These are phyloP conservation scores for Simplicillium sp. DNA, from an alignment of 2,329 filamentous ascomycete genomes.

Conservation along the genomic window DNA sequence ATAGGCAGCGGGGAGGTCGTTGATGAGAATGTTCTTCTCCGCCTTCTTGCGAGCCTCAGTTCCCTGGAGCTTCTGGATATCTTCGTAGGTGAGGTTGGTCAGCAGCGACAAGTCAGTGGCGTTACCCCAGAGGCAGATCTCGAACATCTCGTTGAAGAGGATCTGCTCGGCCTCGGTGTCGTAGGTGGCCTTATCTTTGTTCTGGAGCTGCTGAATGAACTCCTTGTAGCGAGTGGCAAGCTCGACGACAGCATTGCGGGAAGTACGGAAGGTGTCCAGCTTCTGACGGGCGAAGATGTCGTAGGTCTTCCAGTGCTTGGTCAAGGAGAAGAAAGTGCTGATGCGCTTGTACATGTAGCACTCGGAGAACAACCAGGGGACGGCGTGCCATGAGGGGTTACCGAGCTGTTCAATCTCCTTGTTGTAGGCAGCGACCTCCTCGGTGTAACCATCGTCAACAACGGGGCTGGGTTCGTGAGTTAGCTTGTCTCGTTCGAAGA, in stretches of 20 bases:
- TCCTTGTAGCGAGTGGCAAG: conserved; percentile 71
- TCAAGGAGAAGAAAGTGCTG: conserved; percentile 65
- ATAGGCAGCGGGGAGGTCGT: conserved; percentile 71
- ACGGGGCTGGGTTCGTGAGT: conserved; percentile 48
- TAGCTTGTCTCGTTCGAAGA: not conserved
- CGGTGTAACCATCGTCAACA: conserved; percentile 63
- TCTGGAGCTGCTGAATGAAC: conserved; percentile 56
- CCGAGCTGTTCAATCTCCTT: conserved; percentile 68
- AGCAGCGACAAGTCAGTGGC: conserved; percentile 89
- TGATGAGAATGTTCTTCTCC: conserved; percentile 86
- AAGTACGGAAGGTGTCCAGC: conserved; percentile 84
- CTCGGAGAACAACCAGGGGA: conserved; percentile 84
- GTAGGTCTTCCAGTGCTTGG: conserved; percentile 78
- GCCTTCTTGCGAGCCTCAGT: conserved; percentile 75
- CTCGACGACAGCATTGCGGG: conserved; percentile 75
- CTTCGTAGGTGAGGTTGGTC: conserved; percentile 84
- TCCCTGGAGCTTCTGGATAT: conserved; percentile 94
- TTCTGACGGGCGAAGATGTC: conserved; percentile 88
- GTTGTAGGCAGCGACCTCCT: conserved; percentile 82
- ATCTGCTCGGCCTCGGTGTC: conserved; percentile 63
- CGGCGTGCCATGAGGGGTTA: conserved; percentile 69
- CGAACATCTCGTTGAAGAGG: conserved; percentile 85
- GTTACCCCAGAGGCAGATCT: conserved; percentile 96
- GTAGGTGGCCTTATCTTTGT: conserved; percentile 37
- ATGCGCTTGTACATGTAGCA: conserved; percentile 91